Conservation (phyloP, 192 early-diverging fungal species). For the Entomortierella parvispora region DNA sequence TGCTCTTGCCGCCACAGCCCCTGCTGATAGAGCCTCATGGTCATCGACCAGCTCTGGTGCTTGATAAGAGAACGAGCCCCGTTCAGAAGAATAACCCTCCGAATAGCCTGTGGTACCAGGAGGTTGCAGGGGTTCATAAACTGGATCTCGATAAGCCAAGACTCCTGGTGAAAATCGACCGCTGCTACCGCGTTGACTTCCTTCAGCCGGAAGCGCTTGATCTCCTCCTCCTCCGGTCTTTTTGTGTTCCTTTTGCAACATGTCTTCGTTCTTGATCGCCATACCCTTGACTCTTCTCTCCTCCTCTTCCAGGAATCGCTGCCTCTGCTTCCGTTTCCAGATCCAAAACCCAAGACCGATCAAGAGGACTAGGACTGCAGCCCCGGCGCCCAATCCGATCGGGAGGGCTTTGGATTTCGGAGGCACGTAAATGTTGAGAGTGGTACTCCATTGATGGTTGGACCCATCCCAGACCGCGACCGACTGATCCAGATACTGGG, state of each 20-base stretch:
- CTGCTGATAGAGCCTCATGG: no score
- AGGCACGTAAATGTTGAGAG: conserved; percentile 8
- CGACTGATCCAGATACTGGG: conserved; percentile 5
- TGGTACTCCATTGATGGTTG: conserved; percentile 16
- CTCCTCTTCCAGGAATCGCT: conserved; percentile 24
- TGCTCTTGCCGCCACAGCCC: no score
- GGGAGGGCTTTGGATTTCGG: conserved; percentile 25
- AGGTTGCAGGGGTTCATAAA: conserved; percentile 1
- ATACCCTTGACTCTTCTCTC: conserved; percentile 29
- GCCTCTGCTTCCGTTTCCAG: conserved; percentile 9
- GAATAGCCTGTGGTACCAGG: neutral
- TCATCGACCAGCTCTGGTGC: conserved; percentile 17
- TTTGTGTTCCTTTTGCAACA: conserved; percentile 34
- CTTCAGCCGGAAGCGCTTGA: neutral
- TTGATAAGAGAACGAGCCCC: neutral
- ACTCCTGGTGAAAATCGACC: no score
- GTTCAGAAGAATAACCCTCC: conserved; percentile 1
- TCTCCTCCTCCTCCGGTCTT: neutral
- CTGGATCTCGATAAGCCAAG: no score
- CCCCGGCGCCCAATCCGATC: conserved; percentile 42
- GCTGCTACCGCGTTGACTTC: neutral
- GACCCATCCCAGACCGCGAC: conserved; percentile 30
- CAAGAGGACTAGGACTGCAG: conserved; percentile 1
- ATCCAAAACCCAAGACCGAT: conserved; percentile 20
- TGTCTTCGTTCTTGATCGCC: conserved; percentile 43